phyloP scores from a whole-genome alignment of 176 grass and related monocot species.

The Ensete glaucum region DNA sequence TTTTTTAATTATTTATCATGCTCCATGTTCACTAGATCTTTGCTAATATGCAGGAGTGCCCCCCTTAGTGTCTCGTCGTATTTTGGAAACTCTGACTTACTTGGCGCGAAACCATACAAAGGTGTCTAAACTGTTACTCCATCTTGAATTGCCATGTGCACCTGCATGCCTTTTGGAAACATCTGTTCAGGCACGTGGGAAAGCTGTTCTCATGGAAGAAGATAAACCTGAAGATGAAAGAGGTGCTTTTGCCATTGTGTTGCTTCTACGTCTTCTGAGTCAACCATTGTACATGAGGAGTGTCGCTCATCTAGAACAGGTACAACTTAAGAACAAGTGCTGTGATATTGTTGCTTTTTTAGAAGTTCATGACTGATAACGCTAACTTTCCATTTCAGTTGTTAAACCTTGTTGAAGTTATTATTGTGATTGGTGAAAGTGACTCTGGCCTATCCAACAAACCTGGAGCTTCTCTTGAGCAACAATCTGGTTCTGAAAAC shows the following conservation, averaged over 20 bases:
- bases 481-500: constrained; percentile 62
- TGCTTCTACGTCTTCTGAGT: constrained; percentile 74
- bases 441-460: constrained; percentile 56
- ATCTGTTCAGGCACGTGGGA: constrained; percentile 56
- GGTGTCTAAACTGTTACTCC: constrained; percentile 82
- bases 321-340: background rate
- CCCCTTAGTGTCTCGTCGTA: constrained; percentile 84
- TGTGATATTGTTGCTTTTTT: background rate
- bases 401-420: constrained; percentile 92
- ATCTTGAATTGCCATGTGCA: constrained; percentile 52
- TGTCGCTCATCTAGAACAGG: constrained; percentile 99
- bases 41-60: constrained; percentile 52
- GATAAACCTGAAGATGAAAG: constrained; percentile 36
- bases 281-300: constrained; percentile 96
- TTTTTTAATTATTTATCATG: background rate
- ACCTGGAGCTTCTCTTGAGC: constrained; percentile 40
- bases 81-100: constrained; percentile 87
- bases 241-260: constrained; percentile 59
- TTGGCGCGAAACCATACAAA: constrained; percentile 86
- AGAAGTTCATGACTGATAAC: background rate
- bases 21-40: background rate
- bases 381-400: constrained; percentile 40
- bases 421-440: constrained; percentile 77
- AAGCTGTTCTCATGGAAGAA: constrained; percentile 62
- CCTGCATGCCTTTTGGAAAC: constrained; percentile 24